Conservation (phyloP, 2,329 filamentous ascomycete species). For the Epichloe brachyelytri region DNA sequence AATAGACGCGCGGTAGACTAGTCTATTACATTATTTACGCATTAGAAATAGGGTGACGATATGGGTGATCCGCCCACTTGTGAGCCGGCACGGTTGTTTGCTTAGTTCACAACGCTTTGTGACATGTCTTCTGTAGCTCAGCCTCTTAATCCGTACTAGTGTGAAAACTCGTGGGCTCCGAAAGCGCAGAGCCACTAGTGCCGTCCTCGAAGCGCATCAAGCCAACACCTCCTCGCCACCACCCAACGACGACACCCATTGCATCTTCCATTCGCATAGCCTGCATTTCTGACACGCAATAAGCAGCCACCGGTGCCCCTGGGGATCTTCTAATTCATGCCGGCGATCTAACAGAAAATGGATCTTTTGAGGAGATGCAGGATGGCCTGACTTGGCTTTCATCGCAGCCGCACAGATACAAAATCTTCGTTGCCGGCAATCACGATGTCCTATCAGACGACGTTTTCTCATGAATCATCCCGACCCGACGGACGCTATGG, state of each 20-base stretch:
- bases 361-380: conserved; percentile 27
- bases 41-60: no score
- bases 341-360: conserved; percentile 33
- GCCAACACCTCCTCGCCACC: background rate
- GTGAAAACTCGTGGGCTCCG: background rate
- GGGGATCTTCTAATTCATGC: conserved; percentile 35
- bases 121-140: background rate
- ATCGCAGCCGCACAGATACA: conserved; percentile 25
- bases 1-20: no score
- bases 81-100: no score
- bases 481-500: conserved; percentile 11
- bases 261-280: conserved; percentile 16
- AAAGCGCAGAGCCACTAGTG: background rate
- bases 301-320: conserved; percentile 21
- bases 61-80: no score
- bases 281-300: conserved; percentile 32
- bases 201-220: background rate
- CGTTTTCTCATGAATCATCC: background rate
- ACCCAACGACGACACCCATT: background rate
- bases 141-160: background rate
- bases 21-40: no score
- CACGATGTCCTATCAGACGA: conserved; percentile 26
- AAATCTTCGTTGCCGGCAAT: conserved; percentile 34
- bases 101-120: background rate
- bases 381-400: conserved; percentile 28